phyloP scores from a whole-genome alignment of 805 yeast genomes.

The Yarrowia sp. region DNA sequence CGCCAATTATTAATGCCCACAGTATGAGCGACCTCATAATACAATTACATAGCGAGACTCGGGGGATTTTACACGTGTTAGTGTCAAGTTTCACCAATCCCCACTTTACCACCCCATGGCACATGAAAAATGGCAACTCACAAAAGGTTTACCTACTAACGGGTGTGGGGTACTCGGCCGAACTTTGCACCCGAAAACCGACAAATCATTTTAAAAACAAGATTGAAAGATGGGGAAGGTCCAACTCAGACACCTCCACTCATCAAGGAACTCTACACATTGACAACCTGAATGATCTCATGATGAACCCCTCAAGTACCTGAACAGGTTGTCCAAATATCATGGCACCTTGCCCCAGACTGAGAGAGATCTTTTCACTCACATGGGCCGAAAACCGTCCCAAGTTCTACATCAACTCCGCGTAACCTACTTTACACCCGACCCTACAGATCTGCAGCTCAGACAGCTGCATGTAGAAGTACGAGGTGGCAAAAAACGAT shows the following conservation, averaged over 20 bases:
- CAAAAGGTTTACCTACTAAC: slow-evolving; percentile 7
- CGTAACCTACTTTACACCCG: neutral
- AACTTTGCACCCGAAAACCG: slow-evolving; percentile 18
- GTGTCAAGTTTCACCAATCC: neutral
- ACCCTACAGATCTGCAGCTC: neutral
- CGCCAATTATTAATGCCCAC: neutral
- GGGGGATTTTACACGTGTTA: neutral
- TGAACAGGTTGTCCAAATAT: neutral
- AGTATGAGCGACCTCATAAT: neutral
- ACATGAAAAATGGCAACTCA: neutral
- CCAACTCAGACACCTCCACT: neutral
- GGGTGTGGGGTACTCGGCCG: slow-evolving; percentile 24
- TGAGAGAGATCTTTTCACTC: neutral
- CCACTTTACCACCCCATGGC: neutral
- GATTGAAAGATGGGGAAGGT: slow-evolving; percentile 5
- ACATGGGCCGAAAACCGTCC: neutral
- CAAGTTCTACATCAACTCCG: neutral
- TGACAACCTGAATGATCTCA: neutral
- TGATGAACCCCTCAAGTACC: neutral
- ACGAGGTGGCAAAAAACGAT: neutral
- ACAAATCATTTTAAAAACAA: slow-evolving; percentile 20
- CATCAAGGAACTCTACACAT: neutral
- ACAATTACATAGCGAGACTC: neutral
- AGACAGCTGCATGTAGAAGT: neutral
- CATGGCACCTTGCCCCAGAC: neutral